These are phyloP conservation scores for Pyronema omphalodes DNA, from an alignment of 495 filamentous ascomycete species.

Conservation along the genomic window DNA sequence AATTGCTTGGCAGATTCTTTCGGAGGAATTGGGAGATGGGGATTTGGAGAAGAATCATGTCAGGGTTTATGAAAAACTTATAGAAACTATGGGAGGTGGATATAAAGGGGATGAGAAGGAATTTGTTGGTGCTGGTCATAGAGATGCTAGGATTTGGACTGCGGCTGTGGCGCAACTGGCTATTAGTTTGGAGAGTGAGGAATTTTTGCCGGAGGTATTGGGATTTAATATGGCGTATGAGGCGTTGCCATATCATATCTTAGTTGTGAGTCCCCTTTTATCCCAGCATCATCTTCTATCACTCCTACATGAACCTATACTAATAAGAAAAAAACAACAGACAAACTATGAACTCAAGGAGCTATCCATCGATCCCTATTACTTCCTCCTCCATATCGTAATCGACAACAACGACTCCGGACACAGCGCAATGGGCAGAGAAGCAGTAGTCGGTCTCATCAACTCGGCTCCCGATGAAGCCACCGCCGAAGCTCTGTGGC, in stretches of 20 bases:
- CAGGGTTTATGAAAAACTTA: constrained; percentile 28
- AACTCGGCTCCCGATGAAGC: constrained; percentile 22
- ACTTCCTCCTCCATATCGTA: constrained; percentile 34
- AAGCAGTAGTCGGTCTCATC: constrained; percentile 27
- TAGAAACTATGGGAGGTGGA: constrained; percentile 24
- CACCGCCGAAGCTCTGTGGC: constrained; percentile 26
- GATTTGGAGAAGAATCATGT: constrained; percentile 32
- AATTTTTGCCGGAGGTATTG: constrained; percentile 36
- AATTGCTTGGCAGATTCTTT: constrained; percentile 33
- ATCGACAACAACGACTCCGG: constrained; percentile 35
- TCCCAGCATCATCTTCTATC: not conserved
- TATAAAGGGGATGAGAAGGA: constrained; percentile 11
- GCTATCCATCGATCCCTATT: constrained; percentile 29
- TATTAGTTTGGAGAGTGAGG: constrained; percentile 30
- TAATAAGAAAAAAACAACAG: not conserved
- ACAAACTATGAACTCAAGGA: constrained; percentile 30
- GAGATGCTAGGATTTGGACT: constrained; percentile 28
- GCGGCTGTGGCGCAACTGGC: constrained; percentile 31
- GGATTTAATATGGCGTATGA: constrained; percentile 37
- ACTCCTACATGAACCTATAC: not conserved
- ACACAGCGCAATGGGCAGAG: constrained; percentile 32
- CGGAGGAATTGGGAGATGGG: constrained; percentile 35
- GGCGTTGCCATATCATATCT: constrained; percentile 26
- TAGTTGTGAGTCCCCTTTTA: constrained; percentile 11
- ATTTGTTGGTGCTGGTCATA: constrained; percentile 26